Base-by-base conservation (phyloP, 805 yeast species). In the Debaryomyces maramus region DNA sequence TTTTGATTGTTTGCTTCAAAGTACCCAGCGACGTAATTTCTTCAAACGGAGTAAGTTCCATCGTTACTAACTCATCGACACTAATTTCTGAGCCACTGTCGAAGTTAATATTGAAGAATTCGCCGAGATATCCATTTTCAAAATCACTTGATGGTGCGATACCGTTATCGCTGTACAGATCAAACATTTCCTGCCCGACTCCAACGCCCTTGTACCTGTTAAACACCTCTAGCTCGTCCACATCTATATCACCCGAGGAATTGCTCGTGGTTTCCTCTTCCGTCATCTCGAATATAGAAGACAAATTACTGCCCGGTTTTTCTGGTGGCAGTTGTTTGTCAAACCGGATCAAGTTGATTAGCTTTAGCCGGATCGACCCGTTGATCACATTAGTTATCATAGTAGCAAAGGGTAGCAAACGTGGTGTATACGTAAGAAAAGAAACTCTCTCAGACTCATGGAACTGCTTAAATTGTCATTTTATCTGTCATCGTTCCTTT, bases 21-120 rank as follows among this genome's bases (percentile, higher is more conserved):
- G 27, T 16, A 14, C 13, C 16, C 13, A 17, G 8, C 8, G 24
- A n/a, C 7, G 36, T 27, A 11, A 20, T 15, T 6, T 21, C 36
- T 21, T 33, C 36, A n/a, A 33, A 33, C 3, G 36, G 36, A 2
- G 36, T 33, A 19, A 33, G 23, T 29, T 33, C 36, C 36, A 33
- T 33, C 19, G 22, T 13, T 10, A 33, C 18, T 7, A 29, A 22
- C 26, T 23, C 29, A 15, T 23, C 36, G n/a, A 11, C 13, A 5
- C 10, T 20, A 15, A 21, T 14, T 11, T 22, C 36, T 7, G 17
- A 15, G 13, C 23, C 26, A 6, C 29, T 21, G 29, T 33, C 36
- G n/a, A 33, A 33, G 10, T 19, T 13, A 3, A 33, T 13, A 24
- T 33, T 17, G 11, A 33, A 17, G 6, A 17, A 32, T 18, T 32